phyloP scores from a whole-genome alignment of 768 basidiomycete species.

The Auricularia sp. region DNA sequence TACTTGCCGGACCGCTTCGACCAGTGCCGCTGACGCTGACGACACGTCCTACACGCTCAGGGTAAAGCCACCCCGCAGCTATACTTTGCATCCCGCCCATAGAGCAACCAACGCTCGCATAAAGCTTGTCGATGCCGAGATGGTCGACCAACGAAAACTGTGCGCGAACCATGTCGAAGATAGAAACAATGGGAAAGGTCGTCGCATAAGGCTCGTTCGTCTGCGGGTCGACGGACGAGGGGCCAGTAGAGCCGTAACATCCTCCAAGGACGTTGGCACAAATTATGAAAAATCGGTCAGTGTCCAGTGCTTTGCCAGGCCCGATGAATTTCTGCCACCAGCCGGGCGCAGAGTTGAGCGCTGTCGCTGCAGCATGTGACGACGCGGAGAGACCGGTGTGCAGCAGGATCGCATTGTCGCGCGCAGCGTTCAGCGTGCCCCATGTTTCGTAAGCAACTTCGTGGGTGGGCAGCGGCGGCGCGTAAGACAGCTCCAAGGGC shows the following conservation, averaged over 20 bases:
- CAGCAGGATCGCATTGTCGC: constrained; percentile 85
- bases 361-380: constrained; percentile 83
- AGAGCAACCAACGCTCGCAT: constrained; percentile 87
- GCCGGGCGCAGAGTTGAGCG: constrained; percentile 66
- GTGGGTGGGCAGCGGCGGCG: constrained; percentile 50
- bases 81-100: constrained; percentile 99
- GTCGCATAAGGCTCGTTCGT: constrained; percentile 75
- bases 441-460: constrained; percentile 97
- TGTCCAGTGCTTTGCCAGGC: constrained; percentile 88
- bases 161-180: constrained; percentile 96
- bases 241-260: constrained; percentile 96
- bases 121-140: constrained; percentile 72
- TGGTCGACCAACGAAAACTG: constrained; percentile 82
- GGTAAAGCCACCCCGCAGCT: constrained; percentile 87
- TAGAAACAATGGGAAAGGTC: constrained; percentile 78
- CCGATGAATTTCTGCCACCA: constrained; percentile 99
- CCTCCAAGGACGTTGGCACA: constrained; percentile 97
- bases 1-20: constrained; percentile 78
- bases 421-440: constrained; percentile 71
- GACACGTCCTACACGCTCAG: constrained; percentile 78
- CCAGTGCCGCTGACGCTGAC: constrained; percentile 94
- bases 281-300: constrained; percentile 81
- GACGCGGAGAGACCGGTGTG: constrained; percentile 95
- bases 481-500: constrained; percentile 60
- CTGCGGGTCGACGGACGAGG: constrained; percentile 66